Evolutionary conservation across 2,329 filamentous ascomycete species (phyloP).

Genomic region (Sporothrix luriei): DNA sequence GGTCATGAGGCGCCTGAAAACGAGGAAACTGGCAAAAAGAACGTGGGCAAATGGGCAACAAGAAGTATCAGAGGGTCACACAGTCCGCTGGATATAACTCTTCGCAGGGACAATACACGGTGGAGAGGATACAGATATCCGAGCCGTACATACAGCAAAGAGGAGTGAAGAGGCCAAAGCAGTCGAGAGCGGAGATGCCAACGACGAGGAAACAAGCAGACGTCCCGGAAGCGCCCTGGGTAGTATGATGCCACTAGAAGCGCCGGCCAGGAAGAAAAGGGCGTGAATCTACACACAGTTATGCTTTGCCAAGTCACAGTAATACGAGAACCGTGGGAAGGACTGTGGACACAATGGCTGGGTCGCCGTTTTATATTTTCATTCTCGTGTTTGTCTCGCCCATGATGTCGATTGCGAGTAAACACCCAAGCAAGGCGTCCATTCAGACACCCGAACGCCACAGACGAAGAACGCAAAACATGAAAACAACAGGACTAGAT

Average conservation of each 20-base stretch:
- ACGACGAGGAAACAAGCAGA: constrained; percentile 9
- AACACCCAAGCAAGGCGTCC: neutral
- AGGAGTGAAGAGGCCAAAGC: neutral
- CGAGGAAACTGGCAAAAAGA: neutral
- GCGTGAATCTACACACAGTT: neutral
- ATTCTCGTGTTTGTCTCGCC: neutral
- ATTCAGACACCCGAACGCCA: constrained; percentile 4
- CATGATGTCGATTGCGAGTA: neutral
- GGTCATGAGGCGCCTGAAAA: neutral
- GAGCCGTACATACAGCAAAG: neutral
- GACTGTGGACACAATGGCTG: neutral
- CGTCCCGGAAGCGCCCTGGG: too few species aligned
- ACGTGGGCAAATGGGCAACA: neutral
- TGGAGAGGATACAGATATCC: neutral
- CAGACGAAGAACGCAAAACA: too few species aligned
- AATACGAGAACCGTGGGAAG: neutral
- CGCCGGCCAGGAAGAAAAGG: neutral
- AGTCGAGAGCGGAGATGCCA: neutral
- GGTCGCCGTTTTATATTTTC: neutral
- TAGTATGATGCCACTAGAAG: constrained; percentile 1
- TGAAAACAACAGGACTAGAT: too few species aligned
- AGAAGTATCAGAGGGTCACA: too few species aligned
- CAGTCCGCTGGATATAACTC: too few species aligned
- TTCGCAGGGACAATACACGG: too few species aligned
- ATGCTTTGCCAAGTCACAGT: neutral